Base-by-base conservation (phyloP, 371 early-diverging fungal species). In the Actinomortierella ambigua region DNA sequence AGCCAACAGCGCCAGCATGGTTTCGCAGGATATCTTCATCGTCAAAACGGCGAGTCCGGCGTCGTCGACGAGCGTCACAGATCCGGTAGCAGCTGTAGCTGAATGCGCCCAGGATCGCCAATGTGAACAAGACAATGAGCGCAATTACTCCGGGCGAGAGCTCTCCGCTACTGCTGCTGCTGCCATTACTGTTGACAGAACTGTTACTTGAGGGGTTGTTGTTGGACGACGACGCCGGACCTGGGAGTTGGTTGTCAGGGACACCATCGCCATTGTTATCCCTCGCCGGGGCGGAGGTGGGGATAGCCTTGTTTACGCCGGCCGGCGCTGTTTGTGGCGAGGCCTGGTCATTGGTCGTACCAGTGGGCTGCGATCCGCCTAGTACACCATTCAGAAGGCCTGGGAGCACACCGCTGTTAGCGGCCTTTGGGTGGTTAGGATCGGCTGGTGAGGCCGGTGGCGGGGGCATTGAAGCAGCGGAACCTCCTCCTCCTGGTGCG, bases 1-100 rank as follows among this genome's bases (percentile, higher is more conserved):
- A 73, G 0, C 67, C 75, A 14, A 73, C 75, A 22, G 53, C 46
- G 3, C 67, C 67, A 13, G 43, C 42, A 41, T 73, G 63, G 43
- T 63, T 54, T 61, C 63, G 62, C 20, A 67, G 42, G 29, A 73
- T 63, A 24, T 73, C 64, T 39, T 73, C 67, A 20, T 49, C 40
- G 63, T 63, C 62, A 46, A 62, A 66, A 42, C 60, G 57, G 40
- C 48, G 67, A 34, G 34, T 34, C 34, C 34, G 34, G 2, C 66
- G 63, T 13, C 63, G 62, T 22, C 50, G 63, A 5, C 50, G 58
- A 9, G 68, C n/a, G 23, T 73, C 67, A 1, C 64, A 63, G 43
- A 73, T 50, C 39, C 48, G 58, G 60, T 63, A 67, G 39, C 63
- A 63, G 34, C 75, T 73, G 20, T 67, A 67, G 9, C 47, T 2